Evolutionary conservation across 306 rosid genomes (phyloP).

Genomic region (Castanospermum australe): DNA sequence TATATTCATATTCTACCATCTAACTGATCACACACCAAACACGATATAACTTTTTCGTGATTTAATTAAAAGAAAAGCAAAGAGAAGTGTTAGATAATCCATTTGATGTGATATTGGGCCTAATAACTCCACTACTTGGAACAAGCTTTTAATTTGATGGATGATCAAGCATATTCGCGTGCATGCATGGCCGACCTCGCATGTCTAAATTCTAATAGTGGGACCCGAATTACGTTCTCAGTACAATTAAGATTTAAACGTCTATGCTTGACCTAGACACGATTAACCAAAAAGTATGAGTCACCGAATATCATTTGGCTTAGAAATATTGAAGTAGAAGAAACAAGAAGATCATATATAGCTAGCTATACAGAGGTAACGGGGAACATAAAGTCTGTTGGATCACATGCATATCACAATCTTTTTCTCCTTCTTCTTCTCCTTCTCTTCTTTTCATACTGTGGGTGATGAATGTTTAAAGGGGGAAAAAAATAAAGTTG

Average conservation of each 20-base stretch:
- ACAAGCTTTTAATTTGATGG: constrained; percentile 45
- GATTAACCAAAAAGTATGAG: constrained; percentile 44
- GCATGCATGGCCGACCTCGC: constrained; percentile 66
- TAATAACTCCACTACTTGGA: constrained; percentile 49
- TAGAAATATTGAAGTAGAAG: constrained; percentile 6
- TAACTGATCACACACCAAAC: not conserved
- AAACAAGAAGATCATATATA: not conserved
- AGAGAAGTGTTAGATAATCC: constrained; percentile 25
- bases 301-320: constrained; percentile 49
- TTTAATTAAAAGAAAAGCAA: constrained; percentile 14
- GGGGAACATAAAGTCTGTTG: constrained; percentile 82
- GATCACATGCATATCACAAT: constrained; percentile 85
- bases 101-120: constrained; percentile 52
- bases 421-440: constrained; percentile 34
- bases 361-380: constrained; percentile 1
- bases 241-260: constrained; percentile 37
- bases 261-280: constrained; percentile 52
- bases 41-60: not conserved
- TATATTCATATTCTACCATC: constrained; percentile 44
- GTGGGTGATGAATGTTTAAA: constrained; percentile 57
- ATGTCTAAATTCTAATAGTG: constrained; percentile 51
- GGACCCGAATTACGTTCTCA: constrained; percentile 45
- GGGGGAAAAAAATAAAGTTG: constrained; percentile 22
- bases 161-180: constrained; percentile 32
- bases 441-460: constrained; percentile 66